Evolutionary conservation across 345 rosid genomes (phyloP).

Genomic region (Mercurialis annua): DNA sequence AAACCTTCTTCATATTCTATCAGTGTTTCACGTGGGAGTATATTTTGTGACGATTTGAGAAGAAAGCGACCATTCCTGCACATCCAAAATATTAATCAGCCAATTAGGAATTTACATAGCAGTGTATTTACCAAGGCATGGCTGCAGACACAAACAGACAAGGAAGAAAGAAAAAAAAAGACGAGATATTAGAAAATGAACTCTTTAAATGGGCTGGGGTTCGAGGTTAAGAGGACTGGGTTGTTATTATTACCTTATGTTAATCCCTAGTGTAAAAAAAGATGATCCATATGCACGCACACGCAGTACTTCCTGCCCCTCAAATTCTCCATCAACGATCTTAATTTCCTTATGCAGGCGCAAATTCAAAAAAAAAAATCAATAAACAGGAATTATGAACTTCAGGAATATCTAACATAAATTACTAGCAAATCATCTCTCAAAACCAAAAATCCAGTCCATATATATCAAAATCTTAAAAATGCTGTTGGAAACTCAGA

Average conservation of each 20-base stretch:
- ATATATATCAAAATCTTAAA: not conserved
- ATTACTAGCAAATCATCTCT: not conserved
- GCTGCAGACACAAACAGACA: not conserved
- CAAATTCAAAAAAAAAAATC: constrained; percentile 14
- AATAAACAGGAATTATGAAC: constrained; percentile 14
- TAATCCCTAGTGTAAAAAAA: constrained; percentile 82
- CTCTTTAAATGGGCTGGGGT: not conserved
- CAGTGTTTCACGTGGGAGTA: constrained; percentile 49
- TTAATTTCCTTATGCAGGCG: constrained; percentile 51
- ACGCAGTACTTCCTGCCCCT: constrained; percentile 66
- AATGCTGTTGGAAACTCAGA: not conserved
- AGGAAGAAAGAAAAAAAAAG: not conserved
- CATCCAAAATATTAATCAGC: constrained; percentile 20
- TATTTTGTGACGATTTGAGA: constrained; percentile 69
- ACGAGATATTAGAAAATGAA: no score
- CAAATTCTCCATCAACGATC: constrained; percentile 36
- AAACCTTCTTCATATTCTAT: constrained; percentile 86
- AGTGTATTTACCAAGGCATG: constrained; percentile 8
- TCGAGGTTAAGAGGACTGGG: no score
- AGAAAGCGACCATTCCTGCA: constrained; percentile 89
- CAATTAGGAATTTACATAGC: not conserved
- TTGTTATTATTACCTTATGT: constrained; percentile 57
- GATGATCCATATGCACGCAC: constrained; percentile 93
- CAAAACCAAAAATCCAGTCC: not conserved
- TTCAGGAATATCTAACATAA: not conserved